Percentiles rank a stretch among this genome's conserved stretches.
Conservation (phyloP, 2,329 filamentous ascomycete genomes). For the Arthrobotrys megalospora region DNA sequence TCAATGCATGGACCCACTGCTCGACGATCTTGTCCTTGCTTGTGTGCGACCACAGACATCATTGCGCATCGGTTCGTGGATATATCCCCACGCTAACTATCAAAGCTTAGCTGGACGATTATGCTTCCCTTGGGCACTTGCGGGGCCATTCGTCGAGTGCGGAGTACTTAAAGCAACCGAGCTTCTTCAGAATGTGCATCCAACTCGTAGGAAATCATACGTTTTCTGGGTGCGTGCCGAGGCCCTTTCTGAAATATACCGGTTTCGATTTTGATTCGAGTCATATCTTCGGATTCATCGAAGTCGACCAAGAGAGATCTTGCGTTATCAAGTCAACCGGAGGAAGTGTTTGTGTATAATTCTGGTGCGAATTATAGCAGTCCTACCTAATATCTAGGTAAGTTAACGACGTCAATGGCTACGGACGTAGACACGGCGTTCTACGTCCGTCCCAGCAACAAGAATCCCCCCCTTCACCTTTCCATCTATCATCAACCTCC, state of each 20-base stretch:
- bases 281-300: background rate
- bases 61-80: constrained; percentile 29
- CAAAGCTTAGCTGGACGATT: constrained; percentile 12
- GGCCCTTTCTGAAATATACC: background rate
- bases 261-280: background rate
- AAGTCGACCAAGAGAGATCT: background rate
- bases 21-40: constrained; percentile 34
- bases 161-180: constrained; percentile 9
- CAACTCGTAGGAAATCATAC: background rate
- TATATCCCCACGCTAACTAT: constrained; percentile 13
- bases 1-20: constrained; percentile 22
- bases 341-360: background rate
- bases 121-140: background rate
- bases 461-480: background rate
- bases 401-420: no score
- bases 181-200: background rate
- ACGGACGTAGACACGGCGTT: no score
- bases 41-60: constrained; percentile 37
- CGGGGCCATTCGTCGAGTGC: background rate
- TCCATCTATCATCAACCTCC: background rate
- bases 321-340: background rate
- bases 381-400: no score
- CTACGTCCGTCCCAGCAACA: no score
- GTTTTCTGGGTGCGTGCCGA: background rate
- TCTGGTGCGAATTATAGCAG: background rate